phyloP scores from a whole-genome alignment of 345 rosid genomes.

The Salix dunnii region DNA sequence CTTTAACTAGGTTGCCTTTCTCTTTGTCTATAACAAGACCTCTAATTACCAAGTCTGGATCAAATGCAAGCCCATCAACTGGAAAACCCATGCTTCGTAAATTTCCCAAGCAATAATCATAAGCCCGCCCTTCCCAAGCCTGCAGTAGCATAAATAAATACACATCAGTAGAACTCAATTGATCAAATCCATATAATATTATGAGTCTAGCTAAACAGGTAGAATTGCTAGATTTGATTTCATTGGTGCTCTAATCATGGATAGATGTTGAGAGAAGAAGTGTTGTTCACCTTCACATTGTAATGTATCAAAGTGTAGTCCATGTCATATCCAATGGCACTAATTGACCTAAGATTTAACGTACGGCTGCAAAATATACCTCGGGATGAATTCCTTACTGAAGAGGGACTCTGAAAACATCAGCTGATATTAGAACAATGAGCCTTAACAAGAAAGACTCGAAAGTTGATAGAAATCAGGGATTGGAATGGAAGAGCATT shows the following conservation, averaged over 20 bases:
- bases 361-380: constrained; percentile 97
- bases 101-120: constrained; percentile 94
- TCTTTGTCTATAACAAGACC: constrained; percentile 98
- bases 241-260: neutral
- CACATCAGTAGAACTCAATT: constrained; percentile 5
- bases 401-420: constrained; percentile 67
- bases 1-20: constrained; percentile 91
- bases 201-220: neutral
- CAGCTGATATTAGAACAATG: constrained; percentile 11
- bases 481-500: neutral
- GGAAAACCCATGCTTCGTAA: constrained; percentile 79
- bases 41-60: constrained; percentile 87
- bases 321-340: constrained; percentile 98
- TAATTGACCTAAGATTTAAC: constrained; percentile 85
- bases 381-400: constrained; percentile 73
- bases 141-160: constrained; percentile 25
- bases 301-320: constrained; percentile 96
- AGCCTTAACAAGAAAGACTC: neutral
- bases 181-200: neutral
- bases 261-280: neutral
- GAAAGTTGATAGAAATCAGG: neutral
- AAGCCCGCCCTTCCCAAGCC: constrained; percentile 99
- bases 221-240: neutral
- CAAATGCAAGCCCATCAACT: constrained; percentile 84
- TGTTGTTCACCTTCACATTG: constrained; percentile 65